Base-by-base conservation (phyloP, 2,329 filamentous ascomycete species). In the Neobulgaria alba region DNA sequence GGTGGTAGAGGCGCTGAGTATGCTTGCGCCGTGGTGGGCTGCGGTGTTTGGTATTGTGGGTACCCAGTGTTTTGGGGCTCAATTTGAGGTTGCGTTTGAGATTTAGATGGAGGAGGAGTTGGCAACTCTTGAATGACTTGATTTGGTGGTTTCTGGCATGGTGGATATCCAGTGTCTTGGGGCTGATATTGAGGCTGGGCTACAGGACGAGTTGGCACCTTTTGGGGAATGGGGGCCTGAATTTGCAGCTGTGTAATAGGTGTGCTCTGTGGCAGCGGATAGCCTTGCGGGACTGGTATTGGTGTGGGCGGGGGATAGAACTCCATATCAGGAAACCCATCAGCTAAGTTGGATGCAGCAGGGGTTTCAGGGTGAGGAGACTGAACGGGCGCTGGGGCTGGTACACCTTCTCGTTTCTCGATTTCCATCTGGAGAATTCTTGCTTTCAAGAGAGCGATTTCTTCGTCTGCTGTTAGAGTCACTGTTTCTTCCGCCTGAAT, bases 401-500 rank as follows among this genome's bases (percentile, higher is more conserved):
- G 18, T 10, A 30, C 34, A n/a, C 38, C 41, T 39, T 38, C 45
- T 10, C 52, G 42, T 26, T 50, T 56, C 40, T 52, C 54, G 8
- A 56, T 42, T 44, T 56, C 54, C 46, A 55, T 49, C 23, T 51
- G 47, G 9, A 56, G 33, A 8, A 56, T 39, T 35, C 37, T 43
- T 10, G 51, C 52, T 36, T 54, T 56, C 14, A 56, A 38, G 9
- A 52, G 38, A 8, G 45, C 35, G n/a, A 56, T 51, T 33, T 56
- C 50, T 19, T 54, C 43, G 38, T 55, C 52, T 43, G 53, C 43
- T 3, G 45, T 48, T n/a, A 37, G 15, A 26, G 23, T 7, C 12
- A 26, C 23, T 12, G 23, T 7, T 29, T 18, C 14, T 5, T 29
- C 34, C 3, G 38, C 33, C n/a, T 36, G 39, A 29, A 19, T 41